Conservation (phyloP, 2,329 filamentous ascomycete species). For the Cladophialophora exuberans region DNA sequence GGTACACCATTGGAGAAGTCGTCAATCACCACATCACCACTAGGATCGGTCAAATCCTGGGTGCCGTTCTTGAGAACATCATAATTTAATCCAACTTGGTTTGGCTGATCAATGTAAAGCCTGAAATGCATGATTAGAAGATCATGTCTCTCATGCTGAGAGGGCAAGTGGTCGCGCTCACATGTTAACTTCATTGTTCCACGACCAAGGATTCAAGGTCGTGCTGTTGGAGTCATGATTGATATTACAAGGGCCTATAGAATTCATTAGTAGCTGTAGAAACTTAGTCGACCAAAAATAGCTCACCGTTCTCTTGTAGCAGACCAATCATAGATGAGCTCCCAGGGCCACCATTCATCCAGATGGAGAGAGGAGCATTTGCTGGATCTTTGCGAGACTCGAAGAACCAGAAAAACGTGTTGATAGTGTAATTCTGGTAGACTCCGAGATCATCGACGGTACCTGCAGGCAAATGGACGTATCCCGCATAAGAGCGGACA, state of each 20-base stretch:
- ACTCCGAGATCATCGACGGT: conserved; percentile 42
- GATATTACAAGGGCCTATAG: conserved; percentile 53
- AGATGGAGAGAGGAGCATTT: conserved; percentile 62
- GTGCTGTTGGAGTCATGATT: conserved; percentile 56
- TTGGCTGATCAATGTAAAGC: conserved; percentile 71
- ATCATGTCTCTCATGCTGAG: not conserved
- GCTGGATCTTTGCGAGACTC: conserved; percentile 57
- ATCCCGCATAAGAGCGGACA: conserved; percentile 62
- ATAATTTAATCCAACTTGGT: conserved; percentile 62
- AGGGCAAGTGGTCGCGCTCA: not conserved
- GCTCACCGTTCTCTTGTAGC: conserved; percentile 49
- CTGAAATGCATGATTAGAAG: not conserved
- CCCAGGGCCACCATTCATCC: conserved; percentile 67
- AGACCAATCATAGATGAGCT: conserved; percentile 61
- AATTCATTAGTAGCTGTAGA: not conserved
- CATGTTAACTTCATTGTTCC: conserved; percentile 67
- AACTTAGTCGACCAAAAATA: not conserved
- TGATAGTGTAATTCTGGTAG: conserved; percentile 59
- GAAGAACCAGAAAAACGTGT: conserved; percentile 70
- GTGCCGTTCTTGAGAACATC: conserved; percentile 48
- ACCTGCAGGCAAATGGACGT: conserved; percentile 59
- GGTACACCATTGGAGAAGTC: conserved; percentile 37
- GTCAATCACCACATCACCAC: conserved; percentile 3
- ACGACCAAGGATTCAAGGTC: conserved; percentile 61
- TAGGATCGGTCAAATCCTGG: conserved; percentile 35